Conservation (phyloP, 2,329 filamentous ascomycete genomes). For the Corynespora cassiicola region DNA sequence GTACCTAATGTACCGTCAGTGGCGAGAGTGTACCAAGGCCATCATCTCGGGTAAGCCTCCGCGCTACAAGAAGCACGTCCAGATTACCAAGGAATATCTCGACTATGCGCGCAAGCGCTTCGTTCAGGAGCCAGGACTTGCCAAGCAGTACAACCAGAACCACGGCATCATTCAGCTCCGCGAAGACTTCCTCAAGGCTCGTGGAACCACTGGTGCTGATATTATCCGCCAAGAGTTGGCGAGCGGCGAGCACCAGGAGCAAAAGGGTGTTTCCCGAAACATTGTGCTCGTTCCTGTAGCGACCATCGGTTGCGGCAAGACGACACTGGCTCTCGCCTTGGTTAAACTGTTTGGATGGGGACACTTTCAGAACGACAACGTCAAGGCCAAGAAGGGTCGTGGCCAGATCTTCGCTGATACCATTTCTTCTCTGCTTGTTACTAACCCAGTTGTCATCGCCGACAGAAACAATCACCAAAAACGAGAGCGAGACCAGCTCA, state of each 20-base stretch:
- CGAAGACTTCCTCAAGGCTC: conserved; percentile 83
- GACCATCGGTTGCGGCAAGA: conserved; percentile 96
- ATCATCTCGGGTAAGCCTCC: conserved; percentile 78
- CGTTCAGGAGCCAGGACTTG: conserved; percentile 70
- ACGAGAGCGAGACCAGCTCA: conserved; percentile 86
- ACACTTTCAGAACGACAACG: conserved; percentile 96
- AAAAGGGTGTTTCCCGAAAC: conserved; percentile 66
- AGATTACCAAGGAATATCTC: conserved; percentile 92
- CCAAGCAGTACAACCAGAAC: conserved; percentile 78
- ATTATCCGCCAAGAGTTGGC: conserved; percentile 79
- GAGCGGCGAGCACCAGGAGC: conserved; percentile 56
- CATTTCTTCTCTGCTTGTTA: conserved; percentile 69
- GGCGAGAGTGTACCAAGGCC: conserved; percentile 95
- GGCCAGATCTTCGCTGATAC: conserved; percentile 78
- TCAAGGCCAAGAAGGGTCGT: conserved; percentile 75
- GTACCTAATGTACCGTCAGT: conserved; percentile 98
- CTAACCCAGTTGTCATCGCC: conserved; percentile 78
- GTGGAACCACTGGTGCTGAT: conserved; percentile 85
- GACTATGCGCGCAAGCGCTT: conserved; percentile 79
- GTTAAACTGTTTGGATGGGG: conserved; percentile 87
- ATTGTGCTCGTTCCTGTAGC: conserved; percentile 89
- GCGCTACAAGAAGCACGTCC: conserved; percentile 82
- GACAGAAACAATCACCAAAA: conserved; percentile 94
- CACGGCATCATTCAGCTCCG: conserved; percentile 94
- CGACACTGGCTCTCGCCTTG: conserved; percentile 84